phyloP scores from a whole-genome alignment of 106 monocot genomes.

The Chionographis japonica region DNA sequence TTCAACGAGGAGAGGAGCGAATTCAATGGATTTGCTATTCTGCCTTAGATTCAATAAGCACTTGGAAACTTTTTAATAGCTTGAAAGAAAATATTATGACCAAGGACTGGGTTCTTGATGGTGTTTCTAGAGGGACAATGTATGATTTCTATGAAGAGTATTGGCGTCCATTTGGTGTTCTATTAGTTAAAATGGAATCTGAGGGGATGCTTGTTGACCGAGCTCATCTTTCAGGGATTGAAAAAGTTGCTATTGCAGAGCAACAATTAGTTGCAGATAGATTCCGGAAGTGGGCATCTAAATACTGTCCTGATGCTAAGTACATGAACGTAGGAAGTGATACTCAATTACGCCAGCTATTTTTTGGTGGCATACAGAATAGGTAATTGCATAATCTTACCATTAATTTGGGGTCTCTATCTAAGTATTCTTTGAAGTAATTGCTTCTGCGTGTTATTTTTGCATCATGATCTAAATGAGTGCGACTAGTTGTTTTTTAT shows the following conservation, averaged over 20 bases:
- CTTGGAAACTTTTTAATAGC: slow-evolving; percentile 61
- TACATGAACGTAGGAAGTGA: slow-evolving; percentile 99
- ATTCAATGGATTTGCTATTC: slow-evolving; percentile 90
- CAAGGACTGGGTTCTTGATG: slow-evolving; percentile 54
- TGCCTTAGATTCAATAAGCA: slow-evolving; percentile 84
- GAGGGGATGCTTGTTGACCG: slow-evolving; percentile 92
- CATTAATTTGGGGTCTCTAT: neutral
- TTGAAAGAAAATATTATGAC: slow-evolving; percentile 58
- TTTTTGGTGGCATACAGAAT: slow-evolving; percentile 83
- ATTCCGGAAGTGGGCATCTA: slow-evolving; percentile 86
- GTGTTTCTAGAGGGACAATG: slow-evolving; percentile 52
- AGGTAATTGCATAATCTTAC: slow-evolving; percentile 31
- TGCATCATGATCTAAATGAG: too few relatives aligned
- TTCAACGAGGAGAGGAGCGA: slow-evolving; percentile 83
- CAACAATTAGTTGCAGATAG: slow-evolving; percentile 59
- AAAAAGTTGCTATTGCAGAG: slow-evolving; percentile 75
- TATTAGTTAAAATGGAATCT: slow-evolving; percentile 87
- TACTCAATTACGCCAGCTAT: slow-evolving; percentile 85
- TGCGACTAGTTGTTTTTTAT: too few relatives aligned
- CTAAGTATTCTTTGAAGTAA: too few relatives aligned
- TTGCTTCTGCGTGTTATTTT: too few relatives aligned
- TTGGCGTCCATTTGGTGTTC: slow-evolving; percentile 88
- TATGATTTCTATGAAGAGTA: slow-evolving; percentile 90
- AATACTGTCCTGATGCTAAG: slow-evolving; percentile 79
- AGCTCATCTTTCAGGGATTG: slow-evolving; percentile 63